These are phyloP conservation scores for Triticum urartu DNA, from an alignment of 176 grass and related monocot genomes.

Conservation along the genomic window DNA sequence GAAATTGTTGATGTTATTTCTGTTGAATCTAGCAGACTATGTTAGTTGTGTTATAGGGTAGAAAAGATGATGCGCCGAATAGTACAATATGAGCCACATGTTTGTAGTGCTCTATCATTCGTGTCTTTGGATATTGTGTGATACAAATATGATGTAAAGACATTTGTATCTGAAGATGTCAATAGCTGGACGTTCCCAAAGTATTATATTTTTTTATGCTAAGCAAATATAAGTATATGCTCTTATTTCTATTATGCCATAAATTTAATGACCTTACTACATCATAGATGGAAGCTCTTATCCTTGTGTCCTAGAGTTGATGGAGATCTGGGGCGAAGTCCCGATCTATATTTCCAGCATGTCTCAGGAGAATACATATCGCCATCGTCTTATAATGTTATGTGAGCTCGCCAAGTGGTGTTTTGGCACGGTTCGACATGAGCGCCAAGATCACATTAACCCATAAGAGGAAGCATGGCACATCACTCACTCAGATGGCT, in stretches of 20 bases:
- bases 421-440: background rate
- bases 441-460: slow-evolving; percentile 47
- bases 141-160: background rate
- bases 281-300: no score
- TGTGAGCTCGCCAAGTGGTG: background rate
- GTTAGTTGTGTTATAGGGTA: background rate
- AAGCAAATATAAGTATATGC: no score
- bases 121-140: background rate
- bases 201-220: background rate
- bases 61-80: background rate
- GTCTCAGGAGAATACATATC: no score
- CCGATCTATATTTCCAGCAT: no score
- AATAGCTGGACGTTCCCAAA: background rate
- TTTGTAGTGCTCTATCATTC: background rate
- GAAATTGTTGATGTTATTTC: background rate
- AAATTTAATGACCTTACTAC: no score
- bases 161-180: background rate
- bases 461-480: slow-evolving; percentile 54
- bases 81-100: background rate
- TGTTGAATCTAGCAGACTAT: background rate
- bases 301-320: no score
- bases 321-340: no score
- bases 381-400: no score
- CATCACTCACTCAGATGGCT: background rate
- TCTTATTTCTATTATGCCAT: no score